Percentiles rank a stretch among this genome's conserved stretches.
Evolutionary conservation across 2,329 filamentous ascomycete species (phyloP).

Genomic region (Colletotrichum lini): DNA sequence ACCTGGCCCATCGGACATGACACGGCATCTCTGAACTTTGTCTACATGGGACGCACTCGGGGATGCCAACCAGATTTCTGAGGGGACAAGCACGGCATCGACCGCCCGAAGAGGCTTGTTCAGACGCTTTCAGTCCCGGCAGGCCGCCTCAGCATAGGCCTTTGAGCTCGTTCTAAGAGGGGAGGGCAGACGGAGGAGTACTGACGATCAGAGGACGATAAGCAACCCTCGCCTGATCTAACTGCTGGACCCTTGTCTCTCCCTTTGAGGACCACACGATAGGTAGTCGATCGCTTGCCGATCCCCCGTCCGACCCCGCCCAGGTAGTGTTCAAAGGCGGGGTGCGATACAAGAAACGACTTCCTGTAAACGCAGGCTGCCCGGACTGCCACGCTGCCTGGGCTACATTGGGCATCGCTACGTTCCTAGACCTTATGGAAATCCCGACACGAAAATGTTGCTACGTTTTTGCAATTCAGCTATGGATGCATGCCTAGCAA

Average conservation of each 20-base stretch:
- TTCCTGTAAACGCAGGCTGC: background rate
- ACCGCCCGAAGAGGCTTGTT: slow-evolving; percentile 8
- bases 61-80: background rate
- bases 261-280: background rate
- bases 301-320: slow-evolving; percentile 29
- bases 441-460: background rate
- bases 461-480: slow-evolving; percentile 2
- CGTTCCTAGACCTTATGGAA: background rate
- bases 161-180: background rate
- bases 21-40: slow-evolving; percentile 22
- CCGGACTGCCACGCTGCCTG: background rate
- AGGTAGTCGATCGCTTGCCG: slow-evolving; percentile 16
- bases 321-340: slow-evolving; percentile 4
- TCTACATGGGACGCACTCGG: slow-evolving; percentile 9
- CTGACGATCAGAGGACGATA: slow-evolving; percentile 1
- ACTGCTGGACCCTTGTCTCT: slow-evolving; percentile 12
- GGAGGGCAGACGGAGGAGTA: background rate
- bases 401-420: background rate
- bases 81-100: background rate
- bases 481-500: slow-evolving; percentile 4
- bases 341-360: slow-evolving; percentile 10
- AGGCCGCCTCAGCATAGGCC: background rate
- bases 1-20: slow-evolving; percentile 21
- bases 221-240: slow-evolving; percentile 22
- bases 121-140: slow-evolving; percentile 4